phyloP scores from a whole-genome alignment of 495 filamentous ascomycete species.

The Podospora pseudocomata region DNA sequence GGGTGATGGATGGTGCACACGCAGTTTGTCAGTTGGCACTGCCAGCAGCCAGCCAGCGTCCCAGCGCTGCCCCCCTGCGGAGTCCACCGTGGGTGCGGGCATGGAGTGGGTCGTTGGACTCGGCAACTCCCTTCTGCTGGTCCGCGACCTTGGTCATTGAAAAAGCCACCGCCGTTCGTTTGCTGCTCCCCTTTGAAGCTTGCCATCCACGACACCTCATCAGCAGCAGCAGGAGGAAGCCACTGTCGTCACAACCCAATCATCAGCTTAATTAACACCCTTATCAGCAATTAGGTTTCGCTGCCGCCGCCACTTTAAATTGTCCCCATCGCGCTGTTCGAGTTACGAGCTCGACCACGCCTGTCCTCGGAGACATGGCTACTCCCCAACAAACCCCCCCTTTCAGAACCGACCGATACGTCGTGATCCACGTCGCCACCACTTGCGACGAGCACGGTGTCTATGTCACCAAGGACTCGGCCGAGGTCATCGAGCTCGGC shows the following conservation, averaged over 20 bases:
- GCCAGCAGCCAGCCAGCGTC: not conserved
- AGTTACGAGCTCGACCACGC: slow-evolving; percentile 1
- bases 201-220: not conserved
- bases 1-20: too few species aligned
- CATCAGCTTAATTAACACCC: too few species aligned
- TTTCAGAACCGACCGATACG: slow-evolving; percentile 82
- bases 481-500: slow-evolving; percentile 97
- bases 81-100: not conserved
- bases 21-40: not conserved
- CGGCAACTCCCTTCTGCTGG: not conserved
- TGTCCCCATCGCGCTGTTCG: not conserved
- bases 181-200: not conserved
- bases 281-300: not conserved
- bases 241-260: not conserved
- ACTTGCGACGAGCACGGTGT: slow-evolving; percentile 99
- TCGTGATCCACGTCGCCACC: slow-evolving; percentile 96
- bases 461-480: slow-evolving; percentile 98
- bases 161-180: not conserved
- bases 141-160: not conserved
- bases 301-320: not conserved
- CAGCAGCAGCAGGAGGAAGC: not conserved
- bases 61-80: not conserved
- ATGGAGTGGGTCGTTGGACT: not conserved
- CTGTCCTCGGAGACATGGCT: slow-evolving; percentile 35
- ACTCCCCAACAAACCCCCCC: slow-evolving; percentile 40